These are phyloP conservation scores for Arctium lappa DNA, from an alignment of 129 eudicot genomes.

Conservation along the genomic window DNA sequence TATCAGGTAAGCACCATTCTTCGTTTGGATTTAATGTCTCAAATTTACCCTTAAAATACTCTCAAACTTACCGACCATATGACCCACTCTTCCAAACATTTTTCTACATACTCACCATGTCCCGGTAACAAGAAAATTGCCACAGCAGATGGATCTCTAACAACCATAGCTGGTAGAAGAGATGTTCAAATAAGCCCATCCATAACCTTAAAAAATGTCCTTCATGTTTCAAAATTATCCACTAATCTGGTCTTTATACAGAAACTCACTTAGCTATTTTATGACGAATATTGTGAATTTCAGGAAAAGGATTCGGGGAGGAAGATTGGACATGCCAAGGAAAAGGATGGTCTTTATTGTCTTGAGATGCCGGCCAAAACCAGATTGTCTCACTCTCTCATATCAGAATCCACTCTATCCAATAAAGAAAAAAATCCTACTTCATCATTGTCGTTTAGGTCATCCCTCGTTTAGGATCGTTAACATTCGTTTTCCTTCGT, in stretches of 20 bases:
- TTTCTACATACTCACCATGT: background rate
- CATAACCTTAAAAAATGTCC: background rate
- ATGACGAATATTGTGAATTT: too few species aligned
- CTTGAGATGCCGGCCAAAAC: too few species aligned
- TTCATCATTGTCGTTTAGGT: too few species aligned
- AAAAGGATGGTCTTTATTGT: too few species aligned
- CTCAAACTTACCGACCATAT: background rate
- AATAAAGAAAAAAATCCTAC: too few species aligned
- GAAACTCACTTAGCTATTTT: background rate
- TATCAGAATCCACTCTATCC: too few species aligned
- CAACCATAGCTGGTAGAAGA: background rate
- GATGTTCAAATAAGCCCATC: background rate
- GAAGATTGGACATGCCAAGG: too few species aligned
- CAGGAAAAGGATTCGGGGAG: too few species aligned
- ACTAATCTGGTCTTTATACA: background rate
- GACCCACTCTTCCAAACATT: background rate
- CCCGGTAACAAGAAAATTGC: background rate
- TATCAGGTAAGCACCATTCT: background rate
- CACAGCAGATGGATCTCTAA: background rate
- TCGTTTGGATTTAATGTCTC: conserved; percentile 5
- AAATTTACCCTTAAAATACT: background rate
- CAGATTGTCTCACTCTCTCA: too few species aligned
- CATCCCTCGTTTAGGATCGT: too few species aligned
- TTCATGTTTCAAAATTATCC: background rate
- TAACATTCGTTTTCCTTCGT: too few species aligned